These are phyloP conservation scores for Thymus mandschuricus DNA, from an alignment of 257 asterid species.

Conservation along the genomic window DNA sequence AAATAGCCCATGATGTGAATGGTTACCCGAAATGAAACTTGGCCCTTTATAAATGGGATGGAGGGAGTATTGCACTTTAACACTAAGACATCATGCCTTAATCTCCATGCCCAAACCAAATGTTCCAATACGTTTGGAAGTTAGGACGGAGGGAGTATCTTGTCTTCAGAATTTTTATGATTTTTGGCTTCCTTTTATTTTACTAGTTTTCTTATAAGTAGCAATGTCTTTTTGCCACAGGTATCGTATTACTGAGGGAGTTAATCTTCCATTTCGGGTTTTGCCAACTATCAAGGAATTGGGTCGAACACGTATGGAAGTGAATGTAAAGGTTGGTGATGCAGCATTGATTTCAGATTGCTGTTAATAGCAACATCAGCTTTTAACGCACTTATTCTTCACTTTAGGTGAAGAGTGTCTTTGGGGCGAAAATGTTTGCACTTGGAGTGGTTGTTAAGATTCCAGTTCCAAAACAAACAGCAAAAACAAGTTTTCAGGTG, in stretches of 20 bases:
- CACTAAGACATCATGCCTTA: too few relatives aligned
- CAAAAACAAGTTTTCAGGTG: slow-evolving; percentile 98
- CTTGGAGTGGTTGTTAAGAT: slow-evolving; percentile 96
- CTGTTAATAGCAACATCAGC: background rate
- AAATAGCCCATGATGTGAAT: too few relatives aligned
- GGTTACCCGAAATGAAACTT: too few relatives aligned
- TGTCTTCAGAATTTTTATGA: background rate
- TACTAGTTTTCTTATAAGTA: slow-evolving; percentile 26
- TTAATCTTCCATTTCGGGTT: slow-evolving; percentile 97
- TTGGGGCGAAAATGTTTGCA: slow-evolving; percentile 99
- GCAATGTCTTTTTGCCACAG: slow-evolving; percentile 47
- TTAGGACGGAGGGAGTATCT: too few relatives aligned
- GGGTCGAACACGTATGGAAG: slow-evolving; percentile 99
- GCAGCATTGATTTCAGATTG: slow-evolving; percentile 22
- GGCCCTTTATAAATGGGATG: too few relatives aligned
- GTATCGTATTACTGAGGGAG: slow-evolving; percentile 99
- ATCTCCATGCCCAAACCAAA: too few relatives aligned
- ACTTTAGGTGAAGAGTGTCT: slow-evolving; percentile 96
- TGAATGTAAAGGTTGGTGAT: slow-evolving; percentile 90
- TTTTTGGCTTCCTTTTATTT: slow-evolving; percentile 23
- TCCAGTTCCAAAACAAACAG: slow-evolving; percentile 99
- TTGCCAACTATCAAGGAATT: slow-evolving; percentile 98
- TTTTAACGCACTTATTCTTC: slow-evolving; percentile 18
- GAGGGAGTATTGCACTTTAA: too few relatives aligned
- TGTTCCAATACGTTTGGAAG: too few relatives aligned